Conservation (phyloP, 495 filamentous ascomycete species). For the Xylaria acuta region DNA sequence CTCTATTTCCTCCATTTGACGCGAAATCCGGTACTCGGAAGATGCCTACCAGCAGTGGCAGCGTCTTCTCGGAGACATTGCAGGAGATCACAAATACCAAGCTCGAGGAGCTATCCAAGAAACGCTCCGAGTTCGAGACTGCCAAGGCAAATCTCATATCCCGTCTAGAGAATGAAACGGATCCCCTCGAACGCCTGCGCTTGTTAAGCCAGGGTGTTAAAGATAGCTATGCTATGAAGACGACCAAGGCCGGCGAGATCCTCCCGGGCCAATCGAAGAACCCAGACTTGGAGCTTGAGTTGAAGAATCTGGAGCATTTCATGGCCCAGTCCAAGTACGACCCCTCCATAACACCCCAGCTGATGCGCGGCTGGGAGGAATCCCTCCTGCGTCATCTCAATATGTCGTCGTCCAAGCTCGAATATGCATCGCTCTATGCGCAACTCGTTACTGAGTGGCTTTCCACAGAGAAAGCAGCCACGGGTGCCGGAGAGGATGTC, state of each 20-base stretch:
- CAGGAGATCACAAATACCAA: conserved; percentile 71
- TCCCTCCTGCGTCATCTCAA: conserved; percentile 57
- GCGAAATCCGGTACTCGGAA: neutral
- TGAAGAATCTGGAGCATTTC: conserved; percentile 58
- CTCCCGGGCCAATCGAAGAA: conserved; percentile 34
- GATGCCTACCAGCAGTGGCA: conserved; percentile 24
- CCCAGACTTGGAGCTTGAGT: conserved; percentile 46
- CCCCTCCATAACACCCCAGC: conserved; percentile 57
- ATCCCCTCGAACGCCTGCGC: conserved; percentile 43
- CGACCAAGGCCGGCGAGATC: conserved; percentile 29
- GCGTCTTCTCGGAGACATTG: conserved; percentile 64
- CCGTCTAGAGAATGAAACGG: conserved; percentile 35
- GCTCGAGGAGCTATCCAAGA: conserved; percentile 65
- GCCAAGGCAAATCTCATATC: conserved; percentile 45
- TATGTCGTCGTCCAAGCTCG: conserved; percentile 60
- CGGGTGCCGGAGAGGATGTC: conserved; percentile 24
- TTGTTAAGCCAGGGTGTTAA: conserved; percentile 53
- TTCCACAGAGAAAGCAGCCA: conserved; percentile 32
- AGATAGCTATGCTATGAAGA: conserved; percentile 41
- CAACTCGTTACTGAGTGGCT: conserved; percentile 70
- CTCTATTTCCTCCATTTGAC: neutral
- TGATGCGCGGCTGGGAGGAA: conserved; percentile 54
- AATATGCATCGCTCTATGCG: conserved; percentile 68
- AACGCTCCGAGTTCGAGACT: conserved; percentile 59
- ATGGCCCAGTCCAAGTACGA: conserved; percentile 64